Percentiles rank a stretch among this genome's conserved stretches.
These are phyloP conservation scores for Penicillium coffeae DNA, from an alignment of 495 filamentous ascomycete species.

Conservation along the genomic window DNA sequence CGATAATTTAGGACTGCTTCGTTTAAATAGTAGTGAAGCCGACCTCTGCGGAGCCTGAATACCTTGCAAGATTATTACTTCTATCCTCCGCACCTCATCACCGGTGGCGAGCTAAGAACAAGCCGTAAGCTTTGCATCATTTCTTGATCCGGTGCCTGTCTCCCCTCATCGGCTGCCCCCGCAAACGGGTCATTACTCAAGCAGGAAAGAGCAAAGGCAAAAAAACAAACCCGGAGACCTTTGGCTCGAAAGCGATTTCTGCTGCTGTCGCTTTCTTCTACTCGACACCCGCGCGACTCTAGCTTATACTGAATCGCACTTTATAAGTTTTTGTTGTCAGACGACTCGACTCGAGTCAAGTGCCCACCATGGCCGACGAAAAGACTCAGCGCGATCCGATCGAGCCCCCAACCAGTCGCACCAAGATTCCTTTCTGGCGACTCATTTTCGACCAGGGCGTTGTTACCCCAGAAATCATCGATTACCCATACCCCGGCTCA, in stretches of 20 bases:
- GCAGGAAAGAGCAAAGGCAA: not conserved
- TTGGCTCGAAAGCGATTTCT: no score
- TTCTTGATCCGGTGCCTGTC: not conserved
- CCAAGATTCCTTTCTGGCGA: slow-evolving; percentile 41
- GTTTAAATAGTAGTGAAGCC: no score
- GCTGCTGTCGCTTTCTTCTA: not conserved
- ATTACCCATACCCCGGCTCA: slow-evolving; percentile 59
- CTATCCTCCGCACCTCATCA: no score
- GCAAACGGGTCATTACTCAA: slow-evolving; percentile 8
- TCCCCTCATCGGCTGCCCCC: slow-evolving; percentile 1
- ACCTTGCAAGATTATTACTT: no score
- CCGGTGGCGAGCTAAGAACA: no score
- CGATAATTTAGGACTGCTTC: no score
- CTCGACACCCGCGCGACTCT: not conserved
- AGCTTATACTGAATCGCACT: no score
- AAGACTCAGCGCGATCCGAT: slow-evolving; percentile 24
- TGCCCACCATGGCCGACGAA: slow-evolving; percentile 31
- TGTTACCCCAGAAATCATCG: slow-evolving; percentile 53
- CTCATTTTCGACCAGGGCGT: slow-evolving; percentile 51
- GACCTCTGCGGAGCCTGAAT: no score
- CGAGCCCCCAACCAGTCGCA: slow-evolving; percentile 23
- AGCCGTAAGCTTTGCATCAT: not conserved
- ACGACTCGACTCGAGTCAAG: not conserved
- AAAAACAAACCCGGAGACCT: not conserved
- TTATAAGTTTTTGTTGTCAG: no score